Percentiles rank a stretch among this genome's conserved stretches.
Conservation (phyloP, 2,329 filamentous ascomycete species). For the Pseudomassariella vexata region DNA sequence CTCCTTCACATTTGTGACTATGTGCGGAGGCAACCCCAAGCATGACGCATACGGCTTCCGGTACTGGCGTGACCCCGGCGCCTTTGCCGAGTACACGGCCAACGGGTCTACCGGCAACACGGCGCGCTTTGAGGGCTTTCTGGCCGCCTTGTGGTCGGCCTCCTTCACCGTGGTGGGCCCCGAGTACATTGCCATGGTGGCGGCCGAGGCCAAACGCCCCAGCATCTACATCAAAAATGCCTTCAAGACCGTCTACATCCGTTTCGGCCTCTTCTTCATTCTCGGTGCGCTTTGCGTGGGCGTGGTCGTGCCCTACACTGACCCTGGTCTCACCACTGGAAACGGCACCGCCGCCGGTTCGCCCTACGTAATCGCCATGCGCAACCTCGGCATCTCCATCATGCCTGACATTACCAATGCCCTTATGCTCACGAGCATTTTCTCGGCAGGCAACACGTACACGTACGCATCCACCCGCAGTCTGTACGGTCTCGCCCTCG, state of each 20-base stretch:
- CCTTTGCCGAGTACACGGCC: slow-evolving; percentile 48
- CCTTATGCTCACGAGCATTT: slow-evolving; percentile 48
- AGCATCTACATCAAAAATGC: slow-evolving; percentile 51
- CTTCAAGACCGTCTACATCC: slow-evolving; percentile 58
- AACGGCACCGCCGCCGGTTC: slow-evolving; percentile 40
- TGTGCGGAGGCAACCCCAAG: slow-evolving; percentile 35
- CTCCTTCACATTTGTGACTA: slow-evolving; percentile 36
- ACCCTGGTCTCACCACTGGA: slow-evolving; percentile 29
- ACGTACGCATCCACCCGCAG: slow-evolving; percentile 53
- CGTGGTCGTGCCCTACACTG: slow-evolving; percentile 54
- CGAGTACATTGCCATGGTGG: slow-evolving; percentile 46
- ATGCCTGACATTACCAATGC: slow-evolving; percentile 55
- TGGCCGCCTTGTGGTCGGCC: slow-evolving; percentile 48
- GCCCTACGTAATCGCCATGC: slow-evolving; percentile 47
- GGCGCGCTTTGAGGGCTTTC: slow-evolving; percentile 55
- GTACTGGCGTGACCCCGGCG: slow-evolving; percentile 41
- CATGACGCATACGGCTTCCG: slow-evolving; percentile 28
- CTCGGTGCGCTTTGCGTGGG: slow-evolving; percentile 57
- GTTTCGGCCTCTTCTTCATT: slow-evolving; percentile 58
- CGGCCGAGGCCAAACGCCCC: slow-evolving; percentile 47
- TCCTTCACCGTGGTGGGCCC: slow-evolving; percentile 54
- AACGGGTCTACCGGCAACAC: slow-evolving; percentile 34
- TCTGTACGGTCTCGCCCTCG: slow-evolving; percentile 48
- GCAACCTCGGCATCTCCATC: slow-evolving; percentile 39
- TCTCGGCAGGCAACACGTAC: slow-evolving; percentile 54